Conservation (phyloP, 2,329 filamentous ascomycete species). For the Fusarium austroafricanum region DNA sequence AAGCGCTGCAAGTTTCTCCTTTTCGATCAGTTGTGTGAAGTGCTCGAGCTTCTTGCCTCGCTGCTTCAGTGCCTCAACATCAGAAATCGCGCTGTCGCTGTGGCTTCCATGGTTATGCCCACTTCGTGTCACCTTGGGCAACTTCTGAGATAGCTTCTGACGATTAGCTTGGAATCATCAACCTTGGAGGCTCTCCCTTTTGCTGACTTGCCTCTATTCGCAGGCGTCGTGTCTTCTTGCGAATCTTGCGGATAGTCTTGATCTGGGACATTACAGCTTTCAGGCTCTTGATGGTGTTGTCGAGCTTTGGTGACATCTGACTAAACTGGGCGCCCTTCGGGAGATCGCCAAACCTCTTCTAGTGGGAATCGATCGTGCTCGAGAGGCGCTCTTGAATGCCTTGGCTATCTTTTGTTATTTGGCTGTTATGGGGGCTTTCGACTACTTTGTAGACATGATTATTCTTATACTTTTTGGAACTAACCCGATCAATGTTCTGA, state of each 20-base stretch:
- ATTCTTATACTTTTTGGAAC: no score
- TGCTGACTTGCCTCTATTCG: fast-evolving
- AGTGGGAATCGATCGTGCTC: not conserved
- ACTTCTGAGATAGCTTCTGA: not conserved
- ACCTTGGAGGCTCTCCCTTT: fast-evolving
- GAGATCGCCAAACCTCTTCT: not conserved
- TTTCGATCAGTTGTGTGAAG: not conserved
- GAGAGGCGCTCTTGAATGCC: not conserved
- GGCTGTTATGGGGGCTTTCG: not conserved
- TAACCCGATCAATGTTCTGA: not conserved
- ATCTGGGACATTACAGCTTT: not conserved
- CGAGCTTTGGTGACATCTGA: not conserved
- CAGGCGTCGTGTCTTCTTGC: fast-evolving
- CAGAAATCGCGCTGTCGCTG: not conserved
- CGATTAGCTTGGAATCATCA: not conserved
- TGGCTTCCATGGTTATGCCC: no score
- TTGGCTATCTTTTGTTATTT: fast-evolving
- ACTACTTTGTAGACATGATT: no score
- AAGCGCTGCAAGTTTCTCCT: not conserved
- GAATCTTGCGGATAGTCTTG: fast-evolving
- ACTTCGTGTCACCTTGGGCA: not conserved
- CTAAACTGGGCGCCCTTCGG: not conserved
- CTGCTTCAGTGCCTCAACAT: not conserved
- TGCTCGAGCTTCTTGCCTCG: not conserved
- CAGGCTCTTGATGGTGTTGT: not conserved